A percentile compares a stretch with the other conserved stretches of the same genome.
phyloP scores from a whole-genome alignment of 1,139 yeast genomes.

The Suhomyces bolitotheri region DNA sequence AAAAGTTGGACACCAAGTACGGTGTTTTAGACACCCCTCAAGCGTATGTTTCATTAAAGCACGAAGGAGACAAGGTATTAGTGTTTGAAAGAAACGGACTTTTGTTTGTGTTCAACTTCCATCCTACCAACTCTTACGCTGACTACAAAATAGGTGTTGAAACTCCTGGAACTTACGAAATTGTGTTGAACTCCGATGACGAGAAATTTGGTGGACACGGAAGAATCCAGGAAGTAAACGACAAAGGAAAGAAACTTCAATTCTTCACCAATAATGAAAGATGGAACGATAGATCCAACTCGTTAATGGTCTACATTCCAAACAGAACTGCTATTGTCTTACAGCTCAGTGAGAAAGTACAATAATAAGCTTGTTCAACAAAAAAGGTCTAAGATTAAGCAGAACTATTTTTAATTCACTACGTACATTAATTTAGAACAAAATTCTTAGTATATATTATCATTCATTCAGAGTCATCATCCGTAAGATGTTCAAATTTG shows the following conservation, averaged over 20 bases:
- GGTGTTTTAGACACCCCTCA: conserved; percentile 75
- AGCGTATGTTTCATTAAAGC: conserved; percentile 85
- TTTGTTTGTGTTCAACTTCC: conserved; percentile 84
- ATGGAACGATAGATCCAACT: conserved; percentile 82
- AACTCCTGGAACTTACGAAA: conserved; percentile 68
- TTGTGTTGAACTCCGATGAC: conserved; percentile 75
- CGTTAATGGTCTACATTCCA: conserved; percentile 81
- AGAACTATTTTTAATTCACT: background rate
- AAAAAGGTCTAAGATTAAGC: too few species aligned
- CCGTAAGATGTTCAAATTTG: conserved; percentile 26
- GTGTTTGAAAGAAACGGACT: conserved; percentile 88
- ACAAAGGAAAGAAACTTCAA: conserved; percentile 40
- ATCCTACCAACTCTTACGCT: conserved; percentile 77
- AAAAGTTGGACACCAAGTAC: conserved; percentile 65
- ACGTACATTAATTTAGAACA: background rate
- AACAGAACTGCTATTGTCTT: conserved; percentile 77
- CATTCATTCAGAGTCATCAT: conserved; percentile 7
- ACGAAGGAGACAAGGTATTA: conserved; percentile 83
- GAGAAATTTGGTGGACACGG: conserved; percentile 77
- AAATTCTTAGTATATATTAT: background rate
- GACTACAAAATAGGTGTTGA: conserved; percentile 92
- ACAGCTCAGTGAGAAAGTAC: conserved; percentile 13
- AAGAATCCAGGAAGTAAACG: conserved; percentile 57
- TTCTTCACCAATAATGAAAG: conserved; percentile 68
- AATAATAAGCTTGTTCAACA: background rate